phyloP scores from a whole-genome alignment of 2,329 filamentous ascomycete genomes.

The Fusarium zealandicum region DNA sequence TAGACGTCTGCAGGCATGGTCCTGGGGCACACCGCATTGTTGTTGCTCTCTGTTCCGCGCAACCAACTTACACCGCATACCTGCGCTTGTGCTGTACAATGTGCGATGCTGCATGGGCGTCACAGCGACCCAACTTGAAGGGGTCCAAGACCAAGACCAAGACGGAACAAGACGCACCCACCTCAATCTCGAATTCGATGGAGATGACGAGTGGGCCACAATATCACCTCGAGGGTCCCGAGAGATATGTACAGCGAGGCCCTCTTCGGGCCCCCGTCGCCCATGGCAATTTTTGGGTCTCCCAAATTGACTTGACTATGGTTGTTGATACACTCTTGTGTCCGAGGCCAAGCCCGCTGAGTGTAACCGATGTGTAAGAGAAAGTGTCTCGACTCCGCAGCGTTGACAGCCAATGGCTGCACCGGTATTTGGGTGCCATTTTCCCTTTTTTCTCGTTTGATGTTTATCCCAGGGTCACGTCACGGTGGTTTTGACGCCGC shows the following conservation, averaged over 20 bases:
- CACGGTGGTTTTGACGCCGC: conserved; percentile 13
- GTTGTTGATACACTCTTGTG: no score
- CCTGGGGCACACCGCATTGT: conserved; percentile 26
- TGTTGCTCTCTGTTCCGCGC: conserved; percentile 23
- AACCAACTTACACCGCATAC: conserved; percentile 33
- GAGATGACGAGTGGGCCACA: conserved; percentile 38
- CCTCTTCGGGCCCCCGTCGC: conserved; percentile 30
- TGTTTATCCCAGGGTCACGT: conserved; percentile 12
- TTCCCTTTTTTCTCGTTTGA: conserved; percentile 5
- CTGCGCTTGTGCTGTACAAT: conserved; percentile 2
- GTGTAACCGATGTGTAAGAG: conserved; percentile 22
- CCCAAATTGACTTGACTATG: no score
- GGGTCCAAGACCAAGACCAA: neutral
- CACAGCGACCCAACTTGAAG: neutral
- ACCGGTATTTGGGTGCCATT: conserved; percentile 8
- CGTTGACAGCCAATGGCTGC: conserved; percentile 21
- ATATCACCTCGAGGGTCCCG: conserved; percentile 32
- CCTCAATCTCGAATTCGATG: conserved; percentile 23
- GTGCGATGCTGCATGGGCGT: conserved; percentile 10
- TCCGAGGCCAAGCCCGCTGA: conserved; percentile 17
- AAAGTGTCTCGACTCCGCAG: conserved; percentile 15
- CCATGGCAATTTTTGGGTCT: conserved; percentile 36
- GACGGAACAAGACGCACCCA: neutral
- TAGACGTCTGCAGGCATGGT: conserved; percentile 12
- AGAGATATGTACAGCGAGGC: conserved; percentile 14